Conservation (phyloP, 352 stramenopile genomes). For the Thalassiosira oceanica region DNA sequence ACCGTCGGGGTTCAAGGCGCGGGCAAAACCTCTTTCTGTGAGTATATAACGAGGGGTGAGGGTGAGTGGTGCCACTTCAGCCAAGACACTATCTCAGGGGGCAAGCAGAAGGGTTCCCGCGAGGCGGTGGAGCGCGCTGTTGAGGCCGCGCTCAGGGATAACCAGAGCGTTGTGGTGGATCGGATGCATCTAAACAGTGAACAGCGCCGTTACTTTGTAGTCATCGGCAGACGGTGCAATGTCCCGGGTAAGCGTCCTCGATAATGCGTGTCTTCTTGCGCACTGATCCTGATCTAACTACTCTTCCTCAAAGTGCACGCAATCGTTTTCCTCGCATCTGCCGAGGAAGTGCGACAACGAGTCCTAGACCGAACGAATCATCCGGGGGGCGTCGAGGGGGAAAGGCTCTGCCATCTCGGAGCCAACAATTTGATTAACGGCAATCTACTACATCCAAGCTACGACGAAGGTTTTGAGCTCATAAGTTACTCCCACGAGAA, state of each 20-base stretch:
- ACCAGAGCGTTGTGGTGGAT: slow-evolving; percentile 68
- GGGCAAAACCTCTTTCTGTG: slow-evolving; percentile 70
- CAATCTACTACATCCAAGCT: slow-evolving; percentile 48
- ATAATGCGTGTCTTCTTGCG: no score
- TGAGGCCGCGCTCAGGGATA: slow-evolving; percentile 25
- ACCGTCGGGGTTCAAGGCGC: slow-evolving; percentile 66
- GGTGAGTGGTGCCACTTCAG: slow-evolving; percentile 58
- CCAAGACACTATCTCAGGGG: slow-evolving; percentile 78
- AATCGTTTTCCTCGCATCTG: slow-evolving; percentile 54
- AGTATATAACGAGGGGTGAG: slow-evolving; percentile 32
- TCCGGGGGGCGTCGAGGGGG: slow-evolving; percentile 65
- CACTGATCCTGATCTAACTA: no score
- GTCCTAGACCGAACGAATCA: slow-evolving; percentile 70
- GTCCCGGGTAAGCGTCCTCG: no score
- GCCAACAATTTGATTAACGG: slow-evolving; percentile 47
- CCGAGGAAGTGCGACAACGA: slow-evolving; percentile 42
- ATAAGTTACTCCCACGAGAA: slow-evolving; percentile 42
- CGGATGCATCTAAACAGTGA: slow-evolving; percentile 70
- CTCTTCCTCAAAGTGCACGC: no score
- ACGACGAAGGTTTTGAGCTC: slow-evolving; percentile 61
- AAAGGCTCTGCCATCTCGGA: no score
- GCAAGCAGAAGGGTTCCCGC: slow-evolving; percentile 62
- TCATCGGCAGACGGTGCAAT: slow-evolving; percentile 35
- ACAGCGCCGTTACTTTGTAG: slow-evolving; percentile 60
- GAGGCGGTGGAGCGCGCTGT: slow-evolving; percentile 57